A percentile compares a stretch with the other conserved stretches of the same genome.
These are phyloP conservation scores for Dactylellina sp. DNA, from an alignment of 2,329 filamentous ascomycete genomes.

Conservation along the genomic window DNA sequence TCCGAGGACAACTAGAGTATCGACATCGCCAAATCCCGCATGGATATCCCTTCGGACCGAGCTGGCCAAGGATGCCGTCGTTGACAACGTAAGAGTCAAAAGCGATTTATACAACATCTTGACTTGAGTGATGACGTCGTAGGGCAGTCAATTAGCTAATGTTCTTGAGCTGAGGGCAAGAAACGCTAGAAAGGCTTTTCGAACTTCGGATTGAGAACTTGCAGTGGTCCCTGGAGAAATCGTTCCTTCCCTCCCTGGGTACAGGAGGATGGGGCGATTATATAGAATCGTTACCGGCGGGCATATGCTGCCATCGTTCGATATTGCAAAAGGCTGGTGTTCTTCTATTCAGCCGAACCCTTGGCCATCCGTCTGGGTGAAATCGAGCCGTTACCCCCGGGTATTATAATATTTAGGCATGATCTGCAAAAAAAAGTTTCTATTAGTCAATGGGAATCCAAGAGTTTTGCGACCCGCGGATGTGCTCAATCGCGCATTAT, in stretches of 20 bases:
- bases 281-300: constrained; percentile 38
- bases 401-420: constrained; percentile 49
- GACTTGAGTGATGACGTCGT: background rate
- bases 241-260: background rate
- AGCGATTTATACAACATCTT: constrained; percentile 55
- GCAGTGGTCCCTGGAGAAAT: constrained; percentile 20
- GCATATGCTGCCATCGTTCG: background rate
- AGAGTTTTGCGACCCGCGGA: background rate
- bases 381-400: constrained; percentile 19
- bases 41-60: constrained; percentile 45
- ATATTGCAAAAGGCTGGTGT: background rate
- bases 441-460: background rate
- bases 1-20: constrained; percentile 43
- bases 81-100: constrained; percentile 43
- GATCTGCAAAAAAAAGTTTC: constrained; percentile 25
- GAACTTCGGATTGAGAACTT: constrained; percentile 12
- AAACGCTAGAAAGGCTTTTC: background rate
- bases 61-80: constrained; percentile 38
- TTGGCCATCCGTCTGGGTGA: constrained; percentile 19
- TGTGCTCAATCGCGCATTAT: background rate
- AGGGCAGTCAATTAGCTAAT: constrained; percentile 5
- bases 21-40: constrained; percentile 51
- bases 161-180: constrained; percentile 9
- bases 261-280: constrained; percentile 28
- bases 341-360: constrained; percentile 45